A percentile compares a stretch with the other conserved stretches of the same genome.
phyloP scores from a whole-genome alignment of 805 yeast species.

The Sungouiozyma ichnusensis region DNA sequence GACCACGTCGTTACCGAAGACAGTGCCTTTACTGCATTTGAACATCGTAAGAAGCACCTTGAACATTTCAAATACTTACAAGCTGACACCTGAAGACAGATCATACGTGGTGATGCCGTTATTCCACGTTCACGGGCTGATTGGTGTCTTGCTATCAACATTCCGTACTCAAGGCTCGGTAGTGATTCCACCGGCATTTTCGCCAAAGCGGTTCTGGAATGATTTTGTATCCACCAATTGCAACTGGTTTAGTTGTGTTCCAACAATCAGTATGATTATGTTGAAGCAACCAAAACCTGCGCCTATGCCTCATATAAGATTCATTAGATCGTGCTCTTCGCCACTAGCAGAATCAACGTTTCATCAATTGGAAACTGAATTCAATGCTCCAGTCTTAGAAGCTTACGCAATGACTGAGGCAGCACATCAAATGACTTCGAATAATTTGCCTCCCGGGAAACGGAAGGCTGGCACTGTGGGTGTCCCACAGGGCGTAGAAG shows the following conservation, averaged over 20 bases:
- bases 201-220: conserved; percentile 51
- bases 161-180: conserved; percentile 49
- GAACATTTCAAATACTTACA: conserved; percentile 51
- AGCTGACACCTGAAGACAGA: conserved; percentile 37
- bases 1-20: conserved; percentile 68
- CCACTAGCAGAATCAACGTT: conserved; percentile 59
- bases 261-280: conserved; percentile 63
- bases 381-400: conserved; percentile 60
- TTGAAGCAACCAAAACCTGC: conserved; percentile 42
- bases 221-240: conserved; percentile 42
- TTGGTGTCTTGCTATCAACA: conserved; percentile 55
- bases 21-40: conserved; percentile 58
- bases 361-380: conserved; percentile 42
- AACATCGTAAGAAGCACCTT: conserved; percentile 50
- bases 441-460: conserved; percentile 52
- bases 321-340: conserved; percentile 64
- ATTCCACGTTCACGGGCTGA: conserved; percentile 67
- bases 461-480: conserved; percentile 68
- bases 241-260: conserved; percentile 70
- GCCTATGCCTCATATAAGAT: conserved; percentile 45
- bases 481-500: conserved; percentile 58
- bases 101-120: conserved; percentile 66
- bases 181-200: conserved; percentile 52
- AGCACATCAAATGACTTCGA: conserved; percentile 71
- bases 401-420: conserved; percentile 80